Conservation (phyloP, 495 filamentous ascomycete species). For the Aspergillus campestris region DNA sequence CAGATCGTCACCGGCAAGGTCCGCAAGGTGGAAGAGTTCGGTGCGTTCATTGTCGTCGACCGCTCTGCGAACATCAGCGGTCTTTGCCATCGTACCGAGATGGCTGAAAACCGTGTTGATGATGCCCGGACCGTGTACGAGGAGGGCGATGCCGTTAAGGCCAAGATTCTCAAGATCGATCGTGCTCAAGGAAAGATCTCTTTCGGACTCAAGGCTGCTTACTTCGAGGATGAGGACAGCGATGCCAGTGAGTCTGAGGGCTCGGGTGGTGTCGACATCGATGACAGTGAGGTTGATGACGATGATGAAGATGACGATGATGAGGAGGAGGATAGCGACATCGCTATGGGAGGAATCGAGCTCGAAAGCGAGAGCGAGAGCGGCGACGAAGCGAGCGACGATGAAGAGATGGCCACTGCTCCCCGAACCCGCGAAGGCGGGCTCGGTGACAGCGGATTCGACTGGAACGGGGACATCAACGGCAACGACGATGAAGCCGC, state of each 20-base stretch:
- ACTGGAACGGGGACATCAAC: conserved; percentile 67
- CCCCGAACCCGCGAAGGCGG: conserved; percentile 35
- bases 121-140: conserved; percentile 78
- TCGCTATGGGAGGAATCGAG: conserved; percentile 44
- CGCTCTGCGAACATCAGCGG: conserved; percentile 78
- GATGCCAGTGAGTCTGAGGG: conserved; percentile 39
- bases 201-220: conserved; percentile 87
- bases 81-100: conserved; percentile 82
- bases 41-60: conserved; percentile 88
- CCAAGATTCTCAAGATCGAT: conserved; percentile 75
- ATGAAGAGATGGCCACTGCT: conserved; percentile 21
- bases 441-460: conserved; percentile 72
- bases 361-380: conserved; percentile 43
- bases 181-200: conserved; percentile 62
- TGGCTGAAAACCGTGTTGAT: conserved; percentile 70
- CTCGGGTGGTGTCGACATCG: conserved; percentile 32
- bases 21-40: conserved; percentile 87
- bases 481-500: conserved; percentile 38
- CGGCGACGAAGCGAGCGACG: conserved; percentile 30
- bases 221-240: conserved; percentile 62
- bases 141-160: conserved; percentile 85
- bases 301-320: conserved; percentile 35
- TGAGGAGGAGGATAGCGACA: conserved; percentile 38
- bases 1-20: conserved; percentile 81
- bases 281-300: conserved; percentile 36